Evolutionary conservation across 2,329 filamentous ascomycete species (phyloP), one percentile per base, ranked within the genome.

Genomic region (Penicillium paneum): DNA sequence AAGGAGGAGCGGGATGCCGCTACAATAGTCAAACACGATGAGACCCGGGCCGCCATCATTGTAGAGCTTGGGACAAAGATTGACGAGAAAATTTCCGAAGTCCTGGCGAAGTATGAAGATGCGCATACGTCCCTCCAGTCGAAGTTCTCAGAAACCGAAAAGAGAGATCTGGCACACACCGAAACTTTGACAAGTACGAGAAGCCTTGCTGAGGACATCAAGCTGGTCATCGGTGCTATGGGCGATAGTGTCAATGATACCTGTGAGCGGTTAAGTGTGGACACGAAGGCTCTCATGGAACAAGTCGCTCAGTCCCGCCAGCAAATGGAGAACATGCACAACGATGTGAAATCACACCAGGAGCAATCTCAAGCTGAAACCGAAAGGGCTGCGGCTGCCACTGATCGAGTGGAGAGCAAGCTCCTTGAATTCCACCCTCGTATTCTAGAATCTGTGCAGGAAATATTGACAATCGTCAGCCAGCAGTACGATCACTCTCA

Each of bases 401-500:
- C 96, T 15, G 87, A 89, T 62, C 85, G 84, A 24, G 78, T 97
- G 1, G 89, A 95, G 67, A 87, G 82, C 55, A 86, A 94, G 54
- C 82, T 96, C 29, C 83, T 83, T 8, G 91, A 97, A 70, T 88
- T 88, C 61, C 88, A 97, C 64, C 94, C 94, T 1, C 89, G 95
- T 74, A 89, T 97, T 61, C 82, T 97, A 54, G 87, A 93, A 49
- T 84, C 89, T 0, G 84, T 99, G 61, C 88, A 91, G 64, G 90
- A 97, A 65, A 85, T 97, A n/a, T 80, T 95, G 36, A 79, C 85
- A 8, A 81, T 95, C 24, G 89, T 96, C 51, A 88, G 85, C 24
- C 84, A 95, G 68, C 92, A 97, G 70, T 96, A 89, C 66, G 91
- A 96, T 63, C 90, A 96, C 68, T 89, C 91, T 13, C 91, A 92